phyloP scores from a whole-genome alignment of 2,329 filamentous ascomycete genomes.

The Aspergillus arachidicola region DNA sequence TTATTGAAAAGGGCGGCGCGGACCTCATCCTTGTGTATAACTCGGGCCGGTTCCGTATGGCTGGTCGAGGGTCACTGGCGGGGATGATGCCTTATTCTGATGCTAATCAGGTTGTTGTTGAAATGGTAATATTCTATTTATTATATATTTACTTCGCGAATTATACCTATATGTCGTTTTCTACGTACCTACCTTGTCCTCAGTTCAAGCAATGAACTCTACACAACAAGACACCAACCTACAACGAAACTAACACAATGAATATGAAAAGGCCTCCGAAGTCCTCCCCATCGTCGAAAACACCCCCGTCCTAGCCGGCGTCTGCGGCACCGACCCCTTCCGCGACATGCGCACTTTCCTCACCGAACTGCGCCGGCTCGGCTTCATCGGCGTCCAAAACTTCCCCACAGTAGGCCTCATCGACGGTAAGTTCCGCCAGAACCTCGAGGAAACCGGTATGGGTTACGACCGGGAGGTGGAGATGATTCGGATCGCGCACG shows the following conservation, averaged over 20 bases:
- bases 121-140: conserved; percentile 55
- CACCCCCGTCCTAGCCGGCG: conserved; percentile 69
- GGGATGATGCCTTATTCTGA: conserved; percentile 73
- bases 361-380: conserved; percentile 60
- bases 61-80: conserved; percentile 68
- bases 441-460: conserved; percentile 74
- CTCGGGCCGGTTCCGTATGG: conserved; percentile 73
- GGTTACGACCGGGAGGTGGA: conserved; percentile 68
- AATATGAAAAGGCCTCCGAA: conserved; percentile 56
- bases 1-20: conserved; percentile 67
- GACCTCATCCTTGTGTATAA: conserved; percentile 75
- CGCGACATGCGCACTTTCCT: conserved; percentile 64
- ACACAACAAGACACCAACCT: not conserved
- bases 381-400: conserved; percentile 72
- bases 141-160: too few relatives aligned
- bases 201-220: not conserved
- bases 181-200: not conserved
- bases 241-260: not conserved
- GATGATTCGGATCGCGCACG: conserved; percentile 63
- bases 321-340: conserved; percentile 73
- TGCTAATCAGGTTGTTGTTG: conserved; percentile 69
- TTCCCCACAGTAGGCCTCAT: conserved; percentile 74
- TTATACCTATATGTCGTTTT: not conserved
- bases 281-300: conserved; percentile 66
- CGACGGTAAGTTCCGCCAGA: conserved; percentile 67